Base-by-base conservation (phyloP, 129 eudicot genomes). In the Rutidosis leptorrhynchoides region DNA sequence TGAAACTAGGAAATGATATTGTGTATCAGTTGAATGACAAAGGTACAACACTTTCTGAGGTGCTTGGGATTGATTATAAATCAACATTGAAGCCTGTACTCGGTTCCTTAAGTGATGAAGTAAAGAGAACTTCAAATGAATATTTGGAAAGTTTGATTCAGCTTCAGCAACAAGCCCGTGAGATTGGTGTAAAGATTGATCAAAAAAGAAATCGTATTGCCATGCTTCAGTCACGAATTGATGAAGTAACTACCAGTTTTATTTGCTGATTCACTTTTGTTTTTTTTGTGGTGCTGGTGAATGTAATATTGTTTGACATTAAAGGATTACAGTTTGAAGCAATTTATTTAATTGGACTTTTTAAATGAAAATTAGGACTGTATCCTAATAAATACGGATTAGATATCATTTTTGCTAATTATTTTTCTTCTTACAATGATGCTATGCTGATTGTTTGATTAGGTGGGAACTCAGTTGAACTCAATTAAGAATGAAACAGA, bases 211-310 rank as follows among this genome's bases (percentile, higher is more conserved):
- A 73, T 49, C 87, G 54, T 62, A 57, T 60, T 46, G 83, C 80
- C 40, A 89, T 69, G 43, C 97, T 89, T 71, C 79, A 82, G 58
- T 74, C 88, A 24, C 83, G 66, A 46, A 81, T 82, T 29, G 95
- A 86, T 30, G 87, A 84, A 65, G 99, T 88, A 83, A 80, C 87
- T 76, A n/a, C n/a, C n/a, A n/a, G n/a, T n/a, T n/a, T n/a, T n/a
- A n/a, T n/a, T n/a, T n/a, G n/a, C n/a, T n/a, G n/a, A n/a, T n/a
- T n/a, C n/a, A n/a, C n/a, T n/a, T n/a, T n/a, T n/a, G n/a, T n/a
- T n/a, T n/a, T n/a, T n/a, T n/a, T n/a, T n/a, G n/a, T n/a, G n/a
- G n/a, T n/a, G n/a, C n/a, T n/a, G n/a, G n/a, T n/a, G n/a, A n/a
- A n/a, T n/a, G n/a, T n/a, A n/a, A n/a, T n/a, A n/a, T n/a, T n/a